A percentile compares a stretch with the other conserved stretches of the same genome.
Evolutionary conservation across 2,329 filamentous ascomycete species (phyloP).

Genomic region (Ophiostoma novo-ulmi): DNA sequence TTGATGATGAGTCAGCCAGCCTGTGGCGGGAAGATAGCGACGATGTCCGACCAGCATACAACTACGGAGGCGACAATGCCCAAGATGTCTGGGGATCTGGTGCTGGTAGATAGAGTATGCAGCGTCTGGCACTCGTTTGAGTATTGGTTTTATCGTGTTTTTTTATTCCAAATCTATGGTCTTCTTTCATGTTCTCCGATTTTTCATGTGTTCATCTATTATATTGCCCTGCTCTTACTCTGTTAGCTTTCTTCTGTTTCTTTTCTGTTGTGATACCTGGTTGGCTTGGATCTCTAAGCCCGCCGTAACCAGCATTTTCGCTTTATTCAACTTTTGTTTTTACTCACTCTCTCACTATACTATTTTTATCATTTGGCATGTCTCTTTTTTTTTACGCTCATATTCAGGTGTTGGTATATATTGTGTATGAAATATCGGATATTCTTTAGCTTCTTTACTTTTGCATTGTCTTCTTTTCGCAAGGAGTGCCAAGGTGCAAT

Average conservation of each 20-base stretch:
- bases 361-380: neutral
- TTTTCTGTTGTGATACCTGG: conserved; percentile 21
- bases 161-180: neutral
- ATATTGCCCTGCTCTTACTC: neutral
- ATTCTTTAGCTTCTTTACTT: too few species aligned
- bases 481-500: too few species aligned
- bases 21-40: neutral
- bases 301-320: conserved; percentile 1
- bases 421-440: too few species aligned
- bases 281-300: neutral
- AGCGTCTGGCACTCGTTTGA: neutral
- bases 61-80: conserved; percentile 28
- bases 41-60: conserved; percentile 24
- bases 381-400: neutral
- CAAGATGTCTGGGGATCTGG: conserved; percentile 28
- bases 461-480: too few species aligned
- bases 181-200: neutral
- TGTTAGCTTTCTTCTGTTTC: neutral
- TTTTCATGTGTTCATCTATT: neutral
- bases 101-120: neutral
- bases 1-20: neutral
- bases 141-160: neutral
- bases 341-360: neutral
- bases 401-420: too few species aligned
- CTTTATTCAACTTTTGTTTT: neutral